Evolutionary conservation across 768 basidiomycete genomes (phyloP), one percentile per base, ranked within the genome.

Genomic region (Tulasnella sp.): DNA sequence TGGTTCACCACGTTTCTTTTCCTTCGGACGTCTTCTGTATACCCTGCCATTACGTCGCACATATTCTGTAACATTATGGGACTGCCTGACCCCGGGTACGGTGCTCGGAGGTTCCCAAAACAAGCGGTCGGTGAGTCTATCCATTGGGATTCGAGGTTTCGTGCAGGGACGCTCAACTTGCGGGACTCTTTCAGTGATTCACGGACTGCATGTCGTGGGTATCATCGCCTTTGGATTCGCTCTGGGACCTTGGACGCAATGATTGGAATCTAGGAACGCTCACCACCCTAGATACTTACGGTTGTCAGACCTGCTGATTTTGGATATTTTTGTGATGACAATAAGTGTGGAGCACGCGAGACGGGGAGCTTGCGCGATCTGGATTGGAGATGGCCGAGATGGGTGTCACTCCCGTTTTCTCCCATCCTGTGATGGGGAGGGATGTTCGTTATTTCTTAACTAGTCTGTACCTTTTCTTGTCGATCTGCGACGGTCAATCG

Each of bases 41-140:
- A 90, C 36, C 90, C 94, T 1, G 83, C 95, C 1, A 84, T 95
- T 70, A 80, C 85, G 9, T 88, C 94, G 0, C 97, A 99, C 78
- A 81, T 90, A 0, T 96, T 94, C 78, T 98, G 97, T 83, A 99
- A 99, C 78, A 79, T 91, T 66, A 95, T 98, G 92, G 95, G 95
- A 0, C 77, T 98, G 35, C 97, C 96, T 2, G 84, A 88, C 68
- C 84, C 90, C 32, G 77, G 75, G 0, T 79, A 81, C 36, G 92
- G 94, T 72, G 76, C 91, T 40, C 76, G 76, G 44, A 79, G 80
- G 70, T 87, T 85, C 76, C 88, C 88, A 0, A 77, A 80, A 29
- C 81, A 82, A 73, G 87, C 84, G 78, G 80, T 76, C 75, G 76
- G 90, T 90, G 71, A 75, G 87, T 80, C 6, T 19, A 11, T 29